Base-by-base conservation (phyloP, 2,329 filamentous ascomycete genomes). In the Cytospora mali region DNA sequence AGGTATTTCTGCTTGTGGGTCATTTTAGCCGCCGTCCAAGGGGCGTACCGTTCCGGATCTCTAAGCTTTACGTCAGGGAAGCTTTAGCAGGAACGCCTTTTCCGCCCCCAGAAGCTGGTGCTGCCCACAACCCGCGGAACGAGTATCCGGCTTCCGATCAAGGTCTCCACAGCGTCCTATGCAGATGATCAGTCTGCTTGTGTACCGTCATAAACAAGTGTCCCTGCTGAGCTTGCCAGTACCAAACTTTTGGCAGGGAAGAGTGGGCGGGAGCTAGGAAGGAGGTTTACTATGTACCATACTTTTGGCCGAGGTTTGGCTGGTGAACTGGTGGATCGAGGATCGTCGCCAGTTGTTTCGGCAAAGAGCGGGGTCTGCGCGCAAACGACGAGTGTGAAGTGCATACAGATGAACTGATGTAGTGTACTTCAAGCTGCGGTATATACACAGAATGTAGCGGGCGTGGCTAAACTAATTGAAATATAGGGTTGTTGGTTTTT, bases 111-210 rank as follows among this genome's bases (percentile, higher is more conserved):
- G 42, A 46, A 18, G 42, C 42, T 21, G n/a, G 9, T 52, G 16
- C n/a, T n/a, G 21, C 29, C 49, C 25, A 42, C 23, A 21, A 42
- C 33, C 48, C 23, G 33, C 49, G 56, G 31, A 35, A 35, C 13
- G 31, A 23, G 23, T 31, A 51, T 25, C 31, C 48, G 56, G 48
- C 23, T n/a, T 35, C 52, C 27, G 49, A 39, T 16, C 55, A 23
- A n/a, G 11, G 23, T 53, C 14, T 50, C 57, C 57, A 52, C 56
- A 28, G 25, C n/a, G 25, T 28, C n/a, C 49, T 49, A 53, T 59
- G 57, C 57, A 59, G 49, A 28, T 49, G 51, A 59, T 50, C 31
- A 16, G 57, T 59, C 57, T 51, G 46, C 56, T 52, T 29, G 48
- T 48, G 7, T 58, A n/a, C n/a, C n/a, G n/a, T n/a, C n/a, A n/a